Evolutionary conservation across 164 flowering plant genomes (phyloP).

Genomic region (Berberis thunbergii): DNA sequence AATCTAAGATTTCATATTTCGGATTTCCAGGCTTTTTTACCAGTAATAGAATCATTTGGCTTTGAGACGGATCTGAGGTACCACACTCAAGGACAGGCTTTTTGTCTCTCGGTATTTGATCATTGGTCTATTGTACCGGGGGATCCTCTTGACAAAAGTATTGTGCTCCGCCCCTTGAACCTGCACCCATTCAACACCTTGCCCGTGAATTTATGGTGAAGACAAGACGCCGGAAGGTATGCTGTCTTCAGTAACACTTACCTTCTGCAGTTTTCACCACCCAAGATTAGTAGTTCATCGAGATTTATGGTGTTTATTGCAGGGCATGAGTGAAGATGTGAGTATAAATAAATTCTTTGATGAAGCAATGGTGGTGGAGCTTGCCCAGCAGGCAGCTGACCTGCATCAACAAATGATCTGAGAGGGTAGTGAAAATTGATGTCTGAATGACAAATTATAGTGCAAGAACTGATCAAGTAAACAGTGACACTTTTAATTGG

Average conservation of each 20-base stretch:
- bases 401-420: slow-evolving; percentile 54
- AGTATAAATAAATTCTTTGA: slow-evolving; percentile 45
- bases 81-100: slow-evolving; percentile 98
- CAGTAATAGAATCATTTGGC: slow-evolving; percentile 97
- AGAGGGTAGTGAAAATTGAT: background rate
- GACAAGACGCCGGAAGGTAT: slow-evolving; percentile 79
- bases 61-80: slow-evolving; percentile 96
- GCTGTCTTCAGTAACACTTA: too few relatives aligned
- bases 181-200: slow-evolving; percentile 96
- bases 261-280: too few relatives aligned
- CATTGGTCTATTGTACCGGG: slow-evolving; percentile 99
- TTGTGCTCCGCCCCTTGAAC: slow-evolving; percentile 86
- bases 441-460: too few relatives aligned
- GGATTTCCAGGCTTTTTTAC: slow-evolving; percentile 72
- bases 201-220: slow-evolving; percentile 99
- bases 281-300: too few relatives aligned
- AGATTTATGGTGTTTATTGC: too few relatives aligned
- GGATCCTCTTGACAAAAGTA: slow-evolving; percentile 91
- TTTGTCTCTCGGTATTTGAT: slow-evolving; percentile 74
- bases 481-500: too few relatives aligned
- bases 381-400: slow-evolving; percentile 82
- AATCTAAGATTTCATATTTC: slow-evolving; percentile 4
- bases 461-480: too few relatives aligned
- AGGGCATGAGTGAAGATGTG: slow-evolving; percentile 84
- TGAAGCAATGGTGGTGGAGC: slow-evolving; percentile 91